Evolutionary conservation across 1,284 basidiomycete species (phyloP), one percentile per base, ranked within the genome.

Genomic region (Ceratobasidium sp.): DNA sequence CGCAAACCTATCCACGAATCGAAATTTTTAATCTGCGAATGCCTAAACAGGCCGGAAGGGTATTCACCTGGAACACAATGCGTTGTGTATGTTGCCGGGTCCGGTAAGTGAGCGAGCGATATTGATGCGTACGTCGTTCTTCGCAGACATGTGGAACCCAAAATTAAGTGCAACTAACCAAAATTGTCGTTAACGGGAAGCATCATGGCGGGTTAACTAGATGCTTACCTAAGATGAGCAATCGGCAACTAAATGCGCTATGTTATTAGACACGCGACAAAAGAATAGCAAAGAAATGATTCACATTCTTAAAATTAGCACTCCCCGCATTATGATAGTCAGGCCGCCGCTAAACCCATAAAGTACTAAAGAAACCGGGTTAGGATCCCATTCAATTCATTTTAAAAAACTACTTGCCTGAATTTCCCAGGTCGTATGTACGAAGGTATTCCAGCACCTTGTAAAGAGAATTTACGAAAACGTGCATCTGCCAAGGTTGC

Each of bases 251-350:
- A 38, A 11, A 5, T 23, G 16, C 28, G 26, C 14, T 43, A 13
- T 58, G 35, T 26, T 35, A 41, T n/a, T n/a, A n/a, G n/a, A 14
- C 13, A 38, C 35, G n/a, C 2, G 16, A 23, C 32, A 32, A 38
- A 8, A n/a, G 16, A 23, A 6, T n/a, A 23, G 18, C 11, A 11
- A 21, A 32, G 6, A n/a, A 18, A 21, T n/a, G 13, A 52, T 55
- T 61, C 4, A 61, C 55, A 71, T 41, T 50, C 55, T 59, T 11
- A 43, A 23, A 52, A 46, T 61, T 18, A 50, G 21, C 8, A 59
- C 28, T 14, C 54, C 30, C 1, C 57, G 44, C 9, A 9, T 11
- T 9, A 59, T n/a, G 8, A 55, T n/a, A 35, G 32, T 38, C 1
- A 35, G 46, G 3, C 23, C 9, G 13, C 44, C 46, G 14, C 47